These are phyloP conservation scores for Neophaeococcomyces mojaviensis DNA, from an alignment of 2,329 filamentous ascomycete species.

Conservation along the genomic window DNA sequence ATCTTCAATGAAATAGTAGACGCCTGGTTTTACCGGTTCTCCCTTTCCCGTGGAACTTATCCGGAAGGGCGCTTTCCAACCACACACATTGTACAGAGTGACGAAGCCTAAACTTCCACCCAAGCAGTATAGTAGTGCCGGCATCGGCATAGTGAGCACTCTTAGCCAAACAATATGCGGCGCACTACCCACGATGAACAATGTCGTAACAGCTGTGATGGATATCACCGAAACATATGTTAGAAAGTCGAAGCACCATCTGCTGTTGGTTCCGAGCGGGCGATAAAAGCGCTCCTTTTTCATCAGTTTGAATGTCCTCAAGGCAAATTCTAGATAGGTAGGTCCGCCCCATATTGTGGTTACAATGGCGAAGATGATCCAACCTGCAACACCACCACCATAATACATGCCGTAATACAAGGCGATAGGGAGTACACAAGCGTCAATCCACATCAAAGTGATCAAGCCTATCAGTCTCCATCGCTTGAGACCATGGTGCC, in stretches of 20 bases:
- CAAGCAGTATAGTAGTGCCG: slow-evolving; percentile 16
- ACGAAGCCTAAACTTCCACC: slow-evolving; percentile 16
- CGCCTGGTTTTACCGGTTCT: slow-evolving; percentile 49
- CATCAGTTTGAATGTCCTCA: slow-evolving; percentile 21
- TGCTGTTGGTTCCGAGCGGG: slow-evolving; percentile 19
- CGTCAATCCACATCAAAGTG: slow-evolving; percentile 22
- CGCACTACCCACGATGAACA: slow-evolving; percentile 22
- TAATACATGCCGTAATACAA: slow-evolving; percentile 23
- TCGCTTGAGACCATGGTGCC: slow-evolving; percentile 19
- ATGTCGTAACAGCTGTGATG: slow-evolving; percentile 17
- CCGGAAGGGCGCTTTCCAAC: slow-evolving; percentile 47
- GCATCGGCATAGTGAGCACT: slow-evolving; percentile 21
- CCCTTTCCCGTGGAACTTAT: slow-evolving; percentile 59
- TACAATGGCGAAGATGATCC: slow-evolving; percentile 23
- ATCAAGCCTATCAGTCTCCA: slow-evolving; percentile 21
- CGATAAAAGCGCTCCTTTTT: slow-evolving; percentile 24
- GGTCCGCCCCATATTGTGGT: slow-evolving; percentile 24
- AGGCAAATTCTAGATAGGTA: slow-evolving; percentile 22
- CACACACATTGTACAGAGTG: slow-evolving; percentile 19
- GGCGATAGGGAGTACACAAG: slow-evolving; percentile 22
- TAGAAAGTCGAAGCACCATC: slow-evolving; percentile 23
- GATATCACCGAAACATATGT: slow-evolving; percentile 20
- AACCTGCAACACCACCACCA: slow-evolving; percentile 20
- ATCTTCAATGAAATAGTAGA: slow-evolving; percentile 61
- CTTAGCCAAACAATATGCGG: slow-evolving; percentile 24